A percentile compares a stretch with the other conserved stretches of the same genome.
These are phyloP conservation scores for Sodiomyces alkalinus DNA, from an alignment of 2,329 filamentous ascomycete genomes.

Conservation along the genomic window DNA sequence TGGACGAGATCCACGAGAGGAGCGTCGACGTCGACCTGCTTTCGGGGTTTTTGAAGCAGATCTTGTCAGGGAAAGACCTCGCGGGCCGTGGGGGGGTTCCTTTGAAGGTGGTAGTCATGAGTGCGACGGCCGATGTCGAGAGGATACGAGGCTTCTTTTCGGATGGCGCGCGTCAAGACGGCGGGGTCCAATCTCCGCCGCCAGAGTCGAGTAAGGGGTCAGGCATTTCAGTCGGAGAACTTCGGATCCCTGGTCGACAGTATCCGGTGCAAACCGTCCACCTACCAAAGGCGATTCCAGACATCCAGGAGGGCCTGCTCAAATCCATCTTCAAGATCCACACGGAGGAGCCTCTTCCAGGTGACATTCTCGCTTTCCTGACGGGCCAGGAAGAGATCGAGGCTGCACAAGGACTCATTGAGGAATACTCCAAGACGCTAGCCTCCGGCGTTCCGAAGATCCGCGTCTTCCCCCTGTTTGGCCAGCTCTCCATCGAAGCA, in stretches of 20 bases:
- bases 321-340: slow-evolving; percentile 80
- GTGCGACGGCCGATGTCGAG: slow-evolving; percentile 83
- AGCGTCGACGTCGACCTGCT: slow-evolving; percentile 89
- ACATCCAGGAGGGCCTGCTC: slow-evolving; percentile 69
- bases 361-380: slow-evolving; percentile 84
- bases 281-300: slow-evolving; percentile 55
- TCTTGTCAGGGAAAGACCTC: slow-evolving; percentile 48
- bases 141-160: slow-evolving; percentile 63
- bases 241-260: slow-evolving; percentile 70
- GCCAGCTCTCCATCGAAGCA: slow-evolving; percentile 71
- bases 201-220: not conserved
- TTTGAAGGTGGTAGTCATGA: slow-evolving; percentile 90
- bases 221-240: slow-evolving; percentile 22
- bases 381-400: slow-evolving; percentile 92
- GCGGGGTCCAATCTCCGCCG: no score
- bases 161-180: slow-evolving; percentile 6
- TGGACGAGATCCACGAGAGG: slow-evolving; percentile 94
- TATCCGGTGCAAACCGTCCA: slow-evolving; percentile 72
- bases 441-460: slow-evolving; percentile 60
- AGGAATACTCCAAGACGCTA: slow-evolving; percentile 61
- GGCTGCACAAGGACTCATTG: slow-evolving; percentile 60
- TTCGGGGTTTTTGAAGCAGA: slow-evolving; percentile 71
- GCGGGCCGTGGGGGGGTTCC: slow-evolving; percentile 54
- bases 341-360: slow-evolving; percentile 74
- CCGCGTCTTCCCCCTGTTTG: slow-evolving; percentile 68